These are phyloP conservation scores for Silybum marianum DNA, from an alignment of 129 eudicot species.

Conservation along the genomic window DNA sequence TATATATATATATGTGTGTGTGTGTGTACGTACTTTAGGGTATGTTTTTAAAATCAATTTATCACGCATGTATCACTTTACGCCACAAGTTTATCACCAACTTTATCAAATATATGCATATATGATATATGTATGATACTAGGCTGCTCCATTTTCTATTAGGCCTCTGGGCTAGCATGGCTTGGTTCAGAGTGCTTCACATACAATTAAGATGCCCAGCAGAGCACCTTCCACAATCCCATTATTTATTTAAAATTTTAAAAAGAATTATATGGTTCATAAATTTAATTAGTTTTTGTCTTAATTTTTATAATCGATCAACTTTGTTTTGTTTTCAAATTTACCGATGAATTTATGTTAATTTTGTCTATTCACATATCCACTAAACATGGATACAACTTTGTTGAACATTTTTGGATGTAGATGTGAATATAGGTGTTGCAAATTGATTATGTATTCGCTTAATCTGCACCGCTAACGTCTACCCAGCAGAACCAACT, in stretches of 20 bases:
- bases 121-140: background rate
- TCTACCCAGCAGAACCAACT: conserved; percentile 3
- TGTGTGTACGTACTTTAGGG: background rate
- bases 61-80: background rate
- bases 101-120: background rate
- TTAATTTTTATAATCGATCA: background rate
- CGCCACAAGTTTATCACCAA: background rate
- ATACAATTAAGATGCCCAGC: background rate
- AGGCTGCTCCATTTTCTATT: background rate
- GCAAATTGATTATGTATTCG: conserved; percentile 20
- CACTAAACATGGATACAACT: background rate
- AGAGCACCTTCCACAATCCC: background rate
- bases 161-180: background rate
- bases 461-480: background rate
- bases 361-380: background rate
- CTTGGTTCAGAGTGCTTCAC: background rate
- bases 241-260: too few relatives aligned
- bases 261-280: background rate
- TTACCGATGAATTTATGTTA: background rate
- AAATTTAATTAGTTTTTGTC: background rate
- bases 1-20: background rate
- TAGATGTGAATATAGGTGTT: background rate
- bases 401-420: background rate
- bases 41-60: background rate
- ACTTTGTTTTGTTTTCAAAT: background rate